phyloP scores from a whole-genome alignment of 306 rosid genomes.

The Arachis hypogaea region DNA sequence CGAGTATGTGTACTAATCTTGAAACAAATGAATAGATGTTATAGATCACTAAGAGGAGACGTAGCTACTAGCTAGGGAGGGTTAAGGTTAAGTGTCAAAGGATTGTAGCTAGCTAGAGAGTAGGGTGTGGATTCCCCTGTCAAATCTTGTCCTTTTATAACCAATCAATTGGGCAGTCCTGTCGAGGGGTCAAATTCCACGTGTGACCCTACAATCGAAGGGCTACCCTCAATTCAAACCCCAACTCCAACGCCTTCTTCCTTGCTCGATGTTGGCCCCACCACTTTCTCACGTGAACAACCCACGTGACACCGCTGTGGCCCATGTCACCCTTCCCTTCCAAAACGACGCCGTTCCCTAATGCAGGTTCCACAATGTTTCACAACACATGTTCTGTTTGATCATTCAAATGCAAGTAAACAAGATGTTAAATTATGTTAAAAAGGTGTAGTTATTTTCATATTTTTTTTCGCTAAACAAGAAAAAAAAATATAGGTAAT shows the following conservation, averaged over 20 bases:
- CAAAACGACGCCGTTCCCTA: slow-evolving; percentile 42
- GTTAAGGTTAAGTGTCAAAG: too few species aligned
- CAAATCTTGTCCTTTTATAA: slow-evolving; percentile 52
- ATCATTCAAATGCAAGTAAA: too few species aligned
- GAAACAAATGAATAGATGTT: background rate
- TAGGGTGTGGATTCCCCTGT: slow-evolving; percentile 58
- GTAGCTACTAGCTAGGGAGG: too few species aligned
- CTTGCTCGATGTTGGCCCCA: slow-evolving; percentile 34
- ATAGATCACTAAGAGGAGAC: too few species aligned
- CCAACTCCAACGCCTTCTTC: slow-evolving; percentile 7
- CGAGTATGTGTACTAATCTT: slow-evolving; percentile 20
- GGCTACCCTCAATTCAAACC: slow-evolving; percentile 42
- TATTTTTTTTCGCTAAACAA: too few species aligned
- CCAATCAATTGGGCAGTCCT: slow-evolving; percentile 46
- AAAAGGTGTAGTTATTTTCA: too few species aligned
- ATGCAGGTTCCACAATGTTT: background rate
- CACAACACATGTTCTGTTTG: too few species aligned
- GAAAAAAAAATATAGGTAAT: too few species aligned
- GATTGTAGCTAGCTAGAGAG: background rate
- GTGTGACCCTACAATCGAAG: slow-evolving; percentile 45
- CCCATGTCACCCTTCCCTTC: background rate
- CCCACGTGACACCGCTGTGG: slow-evolving; percentile 46
- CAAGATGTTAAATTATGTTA: too few species aligned
- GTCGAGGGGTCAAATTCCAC: slow-evolving; percentile 51
- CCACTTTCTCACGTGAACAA: slow-evolving; percentile 56